These are phyloP conservation scores for Adenanthera pavonina DNA, from an alignment of 306 rosid species.

Conservation along the genomic window DNA sequence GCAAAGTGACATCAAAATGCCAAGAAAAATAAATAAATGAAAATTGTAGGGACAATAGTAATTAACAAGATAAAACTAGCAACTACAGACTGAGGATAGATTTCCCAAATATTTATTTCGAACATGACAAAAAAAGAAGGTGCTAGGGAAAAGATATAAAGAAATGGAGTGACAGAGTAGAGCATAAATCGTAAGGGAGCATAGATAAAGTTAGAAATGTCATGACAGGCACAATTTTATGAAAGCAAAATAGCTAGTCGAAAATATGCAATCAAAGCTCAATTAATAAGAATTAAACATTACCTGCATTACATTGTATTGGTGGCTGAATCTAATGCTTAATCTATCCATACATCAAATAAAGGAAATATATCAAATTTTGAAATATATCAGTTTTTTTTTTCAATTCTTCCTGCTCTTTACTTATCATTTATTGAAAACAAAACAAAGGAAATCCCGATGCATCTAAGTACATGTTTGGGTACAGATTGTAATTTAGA, in stretches of 20 bases:
- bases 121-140: not conserved
- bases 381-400: not conserved
- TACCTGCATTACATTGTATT: slow-evolving; percentile 9
- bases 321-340: slow-evolving; percentile 18
- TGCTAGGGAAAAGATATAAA: not conserved
- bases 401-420: not conserved
- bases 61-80: not conserved
- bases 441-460: not conserved
- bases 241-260: slow-evolving; percentile 12
- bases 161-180: not conserved
- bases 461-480: slow-evolving; percentile 2
- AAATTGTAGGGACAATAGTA: not conserved
- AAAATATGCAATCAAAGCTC: slow-evolving; percentile 14
- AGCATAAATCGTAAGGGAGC: not conserved
- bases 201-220: not conserved
- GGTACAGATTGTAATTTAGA: not conserved
- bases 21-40: not conserved
- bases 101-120: not conserved
- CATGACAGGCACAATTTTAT: not conserved
- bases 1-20: slow-evolving; percentile 7
- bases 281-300: slow-evolving; percentile 12
- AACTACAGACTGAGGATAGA: slow-evolving; percentile 3
- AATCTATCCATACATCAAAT: slow-evolving; percentile 16
- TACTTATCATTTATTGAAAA: not conserved
- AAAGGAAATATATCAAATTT: not conserved